These are phyloP conservation scores for Cadophora gregata DNA, from an alignment of 2,329 filamentous ascomycete genomes.

Conservation along the genomic window DNA sequence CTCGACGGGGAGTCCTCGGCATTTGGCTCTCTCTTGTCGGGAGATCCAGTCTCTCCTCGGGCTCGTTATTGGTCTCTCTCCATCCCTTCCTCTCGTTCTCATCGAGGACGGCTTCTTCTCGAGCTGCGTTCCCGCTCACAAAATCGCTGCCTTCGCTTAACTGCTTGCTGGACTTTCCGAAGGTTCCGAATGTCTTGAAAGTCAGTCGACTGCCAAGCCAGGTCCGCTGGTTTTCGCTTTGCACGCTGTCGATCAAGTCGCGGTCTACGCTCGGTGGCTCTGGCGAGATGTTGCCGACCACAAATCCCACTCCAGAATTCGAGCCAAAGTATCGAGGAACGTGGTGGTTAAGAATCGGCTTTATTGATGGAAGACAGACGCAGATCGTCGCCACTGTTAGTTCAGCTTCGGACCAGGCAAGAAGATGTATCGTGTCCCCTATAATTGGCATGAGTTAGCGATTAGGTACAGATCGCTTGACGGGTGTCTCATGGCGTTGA, in stretches of 20 bases:
- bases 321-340: slow-evolving; percentile 4
- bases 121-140: background rate
- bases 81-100: background rate
- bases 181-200: background rate
- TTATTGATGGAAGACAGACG: slow-evolving; percentile 13
- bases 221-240: slow-evolving; percentile 2
- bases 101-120: background rate
- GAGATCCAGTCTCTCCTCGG: background rate
- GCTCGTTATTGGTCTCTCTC: background rate
- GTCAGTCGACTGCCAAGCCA: slow-evolving; percentile 5
- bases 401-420: slow-evolving; percentile 10
- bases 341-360: slow-evolving; percentile 7
- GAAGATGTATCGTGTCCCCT: slow-evolving; percentile 9
- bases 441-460: background rate
- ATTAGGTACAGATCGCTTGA: too few relatives aligned
- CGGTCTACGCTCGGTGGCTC: slow-evolving; percentile 5
- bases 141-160: background rate
- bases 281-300: background rate
- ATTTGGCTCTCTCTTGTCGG: background rate
- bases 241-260: background rate
- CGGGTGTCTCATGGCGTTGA: background rate
- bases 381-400: slow-evolving; percentile 1
- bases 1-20: background rate
- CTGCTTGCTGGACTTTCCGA: background rate
- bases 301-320: background rate